These are phyloP conservation scores for Skeletonema marinoi DNA, from an alignment of 108 stramenopile genomes.

Conservation along the genomic window DNA sequence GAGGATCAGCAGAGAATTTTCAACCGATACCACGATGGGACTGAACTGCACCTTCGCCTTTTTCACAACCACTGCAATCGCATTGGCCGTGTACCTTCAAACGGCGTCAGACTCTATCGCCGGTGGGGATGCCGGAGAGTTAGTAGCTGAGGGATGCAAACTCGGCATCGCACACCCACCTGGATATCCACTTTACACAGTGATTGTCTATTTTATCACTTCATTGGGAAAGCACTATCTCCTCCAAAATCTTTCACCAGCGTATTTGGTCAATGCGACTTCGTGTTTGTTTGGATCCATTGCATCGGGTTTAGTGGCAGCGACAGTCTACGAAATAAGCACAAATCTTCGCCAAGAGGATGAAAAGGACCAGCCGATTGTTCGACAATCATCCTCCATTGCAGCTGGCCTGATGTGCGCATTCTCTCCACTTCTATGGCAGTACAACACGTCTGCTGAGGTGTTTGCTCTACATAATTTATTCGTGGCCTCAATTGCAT, in stretches of 20 bases:
- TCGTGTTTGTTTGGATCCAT: slow-evolving; percentile 43
- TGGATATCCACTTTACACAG: slow-evolving; percentile 71
- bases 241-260: slow-evolving; percentile 24
- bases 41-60: not conserved
- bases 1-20: too few species aligned
- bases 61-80: slow-evolving; percentile 18
- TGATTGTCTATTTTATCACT: slow-evolving; percentile 47
- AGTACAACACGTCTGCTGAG: slow-evolving; percentile 79
- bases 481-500: slow-evolving; percentile 50
- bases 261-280: slow-evolving; percentile 27
- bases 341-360: not conserved
- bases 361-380: not conserved
- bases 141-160: slow-evolving; percentile 78
- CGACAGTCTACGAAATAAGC: slow-evolving; percentile 15
- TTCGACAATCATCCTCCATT: slow-evolving; percentile 17
- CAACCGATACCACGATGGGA: not conserved
- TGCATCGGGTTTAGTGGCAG: slow-evolving; percentile 29
- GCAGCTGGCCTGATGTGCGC: slow-evolving; percentile 44
- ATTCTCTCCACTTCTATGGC: slow-evolving; percentile 78
- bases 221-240: slow-evolving; percentile 12
- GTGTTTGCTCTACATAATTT: slow-evolving; percentile 89
- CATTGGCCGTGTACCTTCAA: slow-evolving; percentile 45
- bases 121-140: slow-evolving; percentile 74
- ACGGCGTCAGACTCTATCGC: slow-evolving; percentile 59
- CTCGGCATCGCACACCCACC: slow-evolving; percentile 84